Evolutionary conservation across 1,284 basidiomycete species (phyloP), one percentile per base, ranked within the genome.

Genomic region (Somion occarium): DNA sequence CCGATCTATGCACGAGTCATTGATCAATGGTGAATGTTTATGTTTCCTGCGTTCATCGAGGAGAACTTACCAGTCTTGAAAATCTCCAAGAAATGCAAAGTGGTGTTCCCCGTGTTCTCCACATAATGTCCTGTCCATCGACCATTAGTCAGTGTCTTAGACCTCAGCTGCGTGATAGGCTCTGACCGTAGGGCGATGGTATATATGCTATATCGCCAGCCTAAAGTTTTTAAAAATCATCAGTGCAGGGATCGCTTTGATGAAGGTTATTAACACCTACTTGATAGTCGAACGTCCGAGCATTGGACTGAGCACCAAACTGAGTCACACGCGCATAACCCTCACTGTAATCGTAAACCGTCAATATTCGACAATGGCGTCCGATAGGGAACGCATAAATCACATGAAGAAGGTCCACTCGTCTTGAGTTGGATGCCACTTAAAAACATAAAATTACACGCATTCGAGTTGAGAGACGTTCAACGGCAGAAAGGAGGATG

Each of bases 351-450:
- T 27, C 51, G 18, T 23, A 42, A 43, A n/a, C n/a, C n/a, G 38
- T 26, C 2, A 11, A 12, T 37, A n/a, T 44, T 7, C n/a, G n/a
- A n/a, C n/a, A n/a, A n/a, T n/a, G n/a, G n/a, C n/a, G n/a, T n/a
- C n/a, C n/a, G n/a, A n/a, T n/a, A n/a, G n/a, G n/a, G n/a, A n/a
- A 48, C 18, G 24, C 3, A 4, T 43, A 23, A 54, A 61, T 50
- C 38, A 63, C 63, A 65, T 44, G 56, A 61, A 59, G 56, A 59
- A 65, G 24, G 52, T 54, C 64, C 82, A 85, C 65, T 85, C 82
- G 55, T 79, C 76, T 61, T 83, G 73, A 23, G 79, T 83, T 2
- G 84, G 83, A 61, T 88, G 86, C 85, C 85, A 88, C 79, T 87
- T 58, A 71, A 76, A 43, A 7, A 44, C 11, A 37, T 22, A 39